Evolutionary conservation across 148 eudicot genomes (phyloP), one percentile per base, ranked within the genome.

Genomic region (Camellia japonica): DNA sequence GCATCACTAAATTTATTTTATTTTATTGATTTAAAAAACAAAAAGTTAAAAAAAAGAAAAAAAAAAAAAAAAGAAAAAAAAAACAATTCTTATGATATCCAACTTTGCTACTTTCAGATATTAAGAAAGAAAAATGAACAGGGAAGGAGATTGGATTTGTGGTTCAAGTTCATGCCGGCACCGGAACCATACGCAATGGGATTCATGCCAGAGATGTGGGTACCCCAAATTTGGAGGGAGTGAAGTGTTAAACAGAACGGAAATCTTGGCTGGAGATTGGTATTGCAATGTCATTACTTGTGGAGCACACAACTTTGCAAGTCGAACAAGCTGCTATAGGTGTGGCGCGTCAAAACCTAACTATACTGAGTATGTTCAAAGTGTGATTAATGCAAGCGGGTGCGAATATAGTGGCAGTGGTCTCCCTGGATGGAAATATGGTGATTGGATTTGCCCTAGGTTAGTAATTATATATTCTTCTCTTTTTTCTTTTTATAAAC

Each of bases 381-480:
- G 83, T 71, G 71, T 84, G 73, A 83, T 81, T 47, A 87, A 80
- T 68, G 72, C 90, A 10, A 85, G 72, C n/a, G 83, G 82, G 0
- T 84, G 80, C 81, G 83, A 73, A 1, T 66, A 84, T 65, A 86
- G 84, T 38, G 75, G 88, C 59, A 71, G 81, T 68, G 77, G 43
- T 20, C 76, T 84, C 70, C 98, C 98, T 6, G 98, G 98, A 38
- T 94, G 97, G 97, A 94, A 92, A 83, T 62, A 86, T 14, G 98
- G 98, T 71, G 97, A 94, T 72, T 92, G 95, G 98, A 85, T 94
- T 69, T 94, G 97, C 87, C 44, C 82, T 23, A 86, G 94, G 97
- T 92, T 52, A 59, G 83, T 30, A 30, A 30, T 30, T 30, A 30
- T n/a, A 12, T 20, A 14, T 47, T 81, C 20, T 8, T 6, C 52